A percentile compares a stretch with the other conserved stretches of the same genome.
Conservation (phyloP, 164 flowering plant species). For the Sextonia rubra region DNA sequence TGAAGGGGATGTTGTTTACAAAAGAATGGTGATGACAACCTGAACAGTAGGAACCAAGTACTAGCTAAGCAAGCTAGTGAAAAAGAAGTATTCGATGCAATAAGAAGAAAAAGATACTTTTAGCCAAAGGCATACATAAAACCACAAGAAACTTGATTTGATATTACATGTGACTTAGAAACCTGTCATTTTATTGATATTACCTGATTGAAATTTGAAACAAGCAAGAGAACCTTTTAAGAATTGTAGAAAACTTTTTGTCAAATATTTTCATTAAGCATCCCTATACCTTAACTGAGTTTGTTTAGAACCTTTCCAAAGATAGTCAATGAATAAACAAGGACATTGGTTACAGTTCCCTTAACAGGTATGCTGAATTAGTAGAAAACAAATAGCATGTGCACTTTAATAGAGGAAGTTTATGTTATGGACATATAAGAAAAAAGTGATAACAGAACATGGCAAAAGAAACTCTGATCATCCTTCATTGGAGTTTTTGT, state of each 20-base stretch:
- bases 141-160: not conserved
- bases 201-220: not conserved
- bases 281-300: not conserved
- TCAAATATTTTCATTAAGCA: not conserved
- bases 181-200: not conserved
- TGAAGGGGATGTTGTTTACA: not conserved
- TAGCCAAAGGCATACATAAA: not conserved
- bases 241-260: not conserved
- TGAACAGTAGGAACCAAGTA: not conserved
- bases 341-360: not conserved
- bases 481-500: too few species aligned
- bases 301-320: not conserved
- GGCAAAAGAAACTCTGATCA: not conserved
- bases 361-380: not conserved
- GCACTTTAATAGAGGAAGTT: not conserved
- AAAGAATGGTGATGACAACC: not conserved
- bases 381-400: not conserved
- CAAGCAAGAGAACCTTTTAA: not conserved
- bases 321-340: not conserved
- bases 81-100: not conserved
- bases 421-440: not conserved
- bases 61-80: not conserved
- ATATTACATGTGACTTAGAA: not conserved
- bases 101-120: not conserved
- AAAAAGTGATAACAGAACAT: not conserved